Evolutionary conservation across 2,329 filamentous ascomycete species (phyloP), one percentile per base, ranked within the genome.

Genomic region (Neoscytalidium dimidiatum): DNA sequence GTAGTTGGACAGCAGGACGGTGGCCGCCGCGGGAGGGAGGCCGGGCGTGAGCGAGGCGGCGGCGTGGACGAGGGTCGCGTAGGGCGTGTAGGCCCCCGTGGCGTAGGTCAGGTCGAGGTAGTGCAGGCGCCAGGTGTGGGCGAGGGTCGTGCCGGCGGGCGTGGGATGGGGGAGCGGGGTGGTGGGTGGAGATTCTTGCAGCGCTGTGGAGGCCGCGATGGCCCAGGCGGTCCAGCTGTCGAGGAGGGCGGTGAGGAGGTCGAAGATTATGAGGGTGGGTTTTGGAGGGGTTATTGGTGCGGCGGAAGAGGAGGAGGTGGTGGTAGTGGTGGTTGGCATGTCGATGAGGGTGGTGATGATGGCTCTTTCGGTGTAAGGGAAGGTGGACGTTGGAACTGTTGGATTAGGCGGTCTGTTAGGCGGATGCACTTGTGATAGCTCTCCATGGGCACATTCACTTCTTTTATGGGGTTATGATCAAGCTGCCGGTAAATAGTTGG

Each of bases 141-240:
- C 67, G 51, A 60, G 64, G 69, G 21, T 2, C 2, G 2, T 1
- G 11, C 9, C 9, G 51, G 7, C 11, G 3, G 33, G 2, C 3
- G 17, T n/a, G 52, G 6, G 13, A 23, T 7, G 33, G 7, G 6
- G 6, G 3, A 21, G 52, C n/a, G n/a, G n/a, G 2, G 21, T 13
- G 33, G 19, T 6, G 52, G 28, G 13, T 19, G 28, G n/a, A 31
- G 29, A 5, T 17, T 26, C 11, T 11, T 11, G 13, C 5, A 46
- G 38, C 14, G 56, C 66, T 23, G 68, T 66, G 29, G 69, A 53
- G 21, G 67, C 68, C 19, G 69, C 66, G 11, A 48, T 62, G 64
- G 69, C 62, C 78, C 78, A 81, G 8, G 80, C 67, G 14, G 68
- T 73, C 78, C 78, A 80, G 2, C 77, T 79, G 69, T 81, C 73